phyloP scores from a whole-genome alignment of 345 rosid species.

The Carallia pectinifolia region DNA sequence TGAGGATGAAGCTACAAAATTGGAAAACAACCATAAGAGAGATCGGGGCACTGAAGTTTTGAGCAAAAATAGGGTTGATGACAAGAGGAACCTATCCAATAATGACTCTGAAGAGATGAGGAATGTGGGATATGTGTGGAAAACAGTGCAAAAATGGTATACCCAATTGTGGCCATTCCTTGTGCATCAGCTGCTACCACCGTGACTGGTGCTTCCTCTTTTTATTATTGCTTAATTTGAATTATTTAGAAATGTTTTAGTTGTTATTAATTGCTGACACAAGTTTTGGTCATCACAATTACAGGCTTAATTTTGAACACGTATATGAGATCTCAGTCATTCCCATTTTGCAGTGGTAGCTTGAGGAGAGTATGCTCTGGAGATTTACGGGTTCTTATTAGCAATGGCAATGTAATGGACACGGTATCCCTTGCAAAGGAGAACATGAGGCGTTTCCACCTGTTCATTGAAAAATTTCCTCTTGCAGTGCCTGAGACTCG shows the following conservation, averaged over 20 bases:
- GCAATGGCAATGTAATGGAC: constrained; percentile 42
- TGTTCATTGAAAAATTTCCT: constrained; percentile 51
- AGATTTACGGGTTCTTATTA: constrained; percentile 60
- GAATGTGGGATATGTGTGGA: constrained; percentile 83
- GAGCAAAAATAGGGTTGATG: constrained; percentile 32
- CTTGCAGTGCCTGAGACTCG: constrained; percentile 36
- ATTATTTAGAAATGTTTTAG: background rate
- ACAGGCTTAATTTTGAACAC: constrained; percentile 27
- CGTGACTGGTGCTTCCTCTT: constrained; percentile 47
- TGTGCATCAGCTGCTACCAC: constrained; percentile 63
- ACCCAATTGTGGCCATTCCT: constrained; percentile 60
- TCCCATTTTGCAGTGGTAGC: constrained; percentile 68
- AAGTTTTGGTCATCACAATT: background rate
- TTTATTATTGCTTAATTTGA: background rate
- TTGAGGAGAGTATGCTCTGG: constrained; percentile 44
- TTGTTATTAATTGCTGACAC: background rate
- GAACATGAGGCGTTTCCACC: constrained; percentile 49
- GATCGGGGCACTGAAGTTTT: constrained; percentile 15
- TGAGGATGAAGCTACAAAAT: constrained; percentile 36
- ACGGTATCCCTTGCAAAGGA: constrained; percentile 44
- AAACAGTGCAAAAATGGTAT: constrained; percentile 43
- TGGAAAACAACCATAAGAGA: constrained; percentile 23
- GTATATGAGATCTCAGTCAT: constrained; percentile 59
- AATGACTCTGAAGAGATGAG: constrained; percentile 46
- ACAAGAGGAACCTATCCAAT: constrained; percentile 23